Evolutionary conservation across 1,284 basidiomycete species (phyloP).

Genomic region (Gomphus bonarii): DNA sequence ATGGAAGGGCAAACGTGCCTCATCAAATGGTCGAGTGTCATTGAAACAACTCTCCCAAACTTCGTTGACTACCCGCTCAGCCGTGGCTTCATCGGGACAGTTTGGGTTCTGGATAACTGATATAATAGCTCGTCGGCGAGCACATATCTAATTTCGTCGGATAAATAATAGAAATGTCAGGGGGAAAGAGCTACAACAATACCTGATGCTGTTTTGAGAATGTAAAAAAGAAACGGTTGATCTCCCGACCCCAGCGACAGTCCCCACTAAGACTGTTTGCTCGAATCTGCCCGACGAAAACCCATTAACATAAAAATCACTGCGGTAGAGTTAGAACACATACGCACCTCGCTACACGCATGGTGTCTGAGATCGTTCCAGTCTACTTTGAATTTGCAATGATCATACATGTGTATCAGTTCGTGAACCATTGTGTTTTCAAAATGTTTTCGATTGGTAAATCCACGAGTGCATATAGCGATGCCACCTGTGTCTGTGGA

Average conservation of each 20-base stretch:
- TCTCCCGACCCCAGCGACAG: slow-evolving; percentile 76
- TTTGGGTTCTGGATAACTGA: slow-evolving; percentile 76
- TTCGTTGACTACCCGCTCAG: slow-evolving; percentile 87
- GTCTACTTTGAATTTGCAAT: slow-evolving; percentile 88
- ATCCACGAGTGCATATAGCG: slow-evolving; percentile 75
- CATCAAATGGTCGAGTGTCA: slow-evolving; percentile 95
- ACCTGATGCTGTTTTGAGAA: slow-evolving; percentile 95
- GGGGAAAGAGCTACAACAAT: slow-evolving; percentile 15
- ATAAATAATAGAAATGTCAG: not conserved
- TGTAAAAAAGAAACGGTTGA: slow-evolving; percentile 61
- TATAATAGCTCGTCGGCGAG: slow-evolving; percentile 76
- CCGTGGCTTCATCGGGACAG: slow-evolving; percentile 69
- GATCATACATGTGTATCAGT: slow-evolving; percentile 92
- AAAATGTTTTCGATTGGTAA: slow-evolving; percentile 78
- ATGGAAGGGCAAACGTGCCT: slow-evolving; percentile 39
- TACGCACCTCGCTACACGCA: slow-evolving; percentile 85
- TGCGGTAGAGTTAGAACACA: not conserved
- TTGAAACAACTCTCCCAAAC: slow-evolving; percentile 95
- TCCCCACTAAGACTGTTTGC: slow-evolving; percentile 92
- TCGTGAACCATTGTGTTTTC: slow-evolving; percentile 93
- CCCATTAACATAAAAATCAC: not conserved
- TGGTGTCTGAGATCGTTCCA: slow-evolving; percentile 89
- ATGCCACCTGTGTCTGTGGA: slow-evolving; percentile 66
- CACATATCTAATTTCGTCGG: slow-evolving; percentile 54
- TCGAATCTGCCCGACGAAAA: slow-evolving; percentile 56